Conservation (phyloP, 176 grass and related monocot species). For the Zizania latifolia region DNA sequence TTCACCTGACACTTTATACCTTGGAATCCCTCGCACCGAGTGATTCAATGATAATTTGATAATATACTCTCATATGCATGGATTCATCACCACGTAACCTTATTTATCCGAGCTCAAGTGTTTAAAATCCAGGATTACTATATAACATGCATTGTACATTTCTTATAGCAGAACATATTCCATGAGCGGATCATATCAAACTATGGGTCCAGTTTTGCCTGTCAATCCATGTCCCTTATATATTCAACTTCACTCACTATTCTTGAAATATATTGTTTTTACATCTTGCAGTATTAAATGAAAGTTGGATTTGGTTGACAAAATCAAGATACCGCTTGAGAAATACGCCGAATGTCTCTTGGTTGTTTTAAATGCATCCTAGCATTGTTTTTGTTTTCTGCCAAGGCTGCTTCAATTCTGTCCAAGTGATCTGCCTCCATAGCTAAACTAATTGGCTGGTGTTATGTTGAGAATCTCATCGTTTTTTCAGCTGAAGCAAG, state of each 20-base stretch:
- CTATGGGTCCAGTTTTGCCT: slow-evolving; percentile 5
- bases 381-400: not conserved
- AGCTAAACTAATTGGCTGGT: not conserved
- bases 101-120: not conserved
- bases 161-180: slow-evolving; percentile 39
- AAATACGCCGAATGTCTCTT: not conserved
- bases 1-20: slow-evolving; percentile 27
- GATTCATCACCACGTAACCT: slow-evolving; percentile 15
- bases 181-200: slow-evolving; percentile 6
- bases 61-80: not conserved
- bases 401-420: not conserved
- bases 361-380: not conserved
- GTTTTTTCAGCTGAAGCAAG: not conserved
- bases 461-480: not conserved
- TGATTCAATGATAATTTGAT: slow-evolving; percentile 24
- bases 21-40: slow-evolving; percentile 17
- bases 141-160: slow-evolving; percentile 10
- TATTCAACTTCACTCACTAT: not conserved
- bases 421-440: not conserved
- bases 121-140: not conserved
- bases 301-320: slow-evolving; percentile 11
- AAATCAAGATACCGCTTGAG: not conserved
- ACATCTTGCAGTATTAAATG: not conserved
- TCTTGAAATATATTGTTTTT: not conserved
- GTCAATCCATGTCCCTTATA: no score